These are phyloP conservation scores for Saccharomyces mikatae DNA, from an alignment of 805 yeast genomes.

Conservation along the genomic window DNA sequence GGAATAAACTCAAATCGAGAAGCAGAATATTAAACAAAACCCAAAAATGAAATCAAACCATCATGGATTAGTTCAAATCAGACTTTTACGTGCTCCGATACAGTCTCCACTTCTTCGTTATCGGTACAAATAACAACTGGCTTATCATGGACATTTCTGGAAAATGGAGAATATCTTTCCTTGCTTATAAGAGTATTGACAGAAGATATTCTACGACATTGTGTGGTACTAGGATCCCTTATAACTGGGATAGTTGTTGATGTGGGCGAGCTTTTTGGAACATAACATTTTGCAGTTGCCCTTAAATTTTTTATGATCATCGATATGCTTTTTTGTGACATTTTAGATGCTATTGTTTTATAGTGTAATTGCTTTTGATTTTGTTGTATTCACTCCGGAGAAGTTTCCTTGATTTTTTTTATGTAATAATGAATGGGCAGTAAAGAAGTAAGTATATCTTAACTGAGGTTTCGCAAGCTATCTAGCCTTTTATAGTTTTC, in stretches of 20 bases:
- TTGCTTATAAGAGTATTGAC: not conserved
- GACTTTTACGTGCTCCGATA: slow-evolving; percentile 21
- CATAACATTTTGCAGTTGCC: not conserved
- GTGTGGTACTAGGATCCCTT: not conserved
- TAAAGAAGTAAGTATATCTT: not conserved
- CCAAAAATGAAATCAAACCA: not conserved
- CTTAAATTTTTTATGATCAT: not conserved
- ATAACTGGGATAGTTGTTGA: not conserved
- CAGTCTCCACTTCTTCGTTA: slow-evolving; percentile 22
- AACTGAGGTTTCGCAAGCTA: not conserved
- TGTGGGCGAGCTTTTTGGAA: not conserved
- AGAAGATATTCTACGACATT: not conserved
- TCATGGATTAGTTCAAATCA: not conserved
- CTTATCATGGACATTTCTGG: not conserved
- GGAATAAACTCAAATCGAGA: no score
- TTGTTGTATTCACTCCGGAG: not conserved
- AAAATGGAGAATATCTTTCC: not conserved
- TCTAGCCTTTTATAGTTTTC: not conserved
- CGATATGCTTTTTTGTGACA: not conserved
- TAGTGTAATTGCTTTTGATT: not conserved
- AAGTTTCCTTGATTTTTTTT: not conserved
- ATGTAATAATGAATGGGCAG: not conserved
- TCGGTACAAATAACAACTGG: slow-evolving; percentile 17
- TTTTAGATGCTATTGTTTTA: not conserved
- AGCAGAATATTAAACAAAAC: no score